A percentile compares a stretch with the other conserved stretches of the same genome.
Evolutionary conservation across 768 basidiomycete genomes (phyloP).

Genomic region (Hirschioporus abietinus): DNA sequence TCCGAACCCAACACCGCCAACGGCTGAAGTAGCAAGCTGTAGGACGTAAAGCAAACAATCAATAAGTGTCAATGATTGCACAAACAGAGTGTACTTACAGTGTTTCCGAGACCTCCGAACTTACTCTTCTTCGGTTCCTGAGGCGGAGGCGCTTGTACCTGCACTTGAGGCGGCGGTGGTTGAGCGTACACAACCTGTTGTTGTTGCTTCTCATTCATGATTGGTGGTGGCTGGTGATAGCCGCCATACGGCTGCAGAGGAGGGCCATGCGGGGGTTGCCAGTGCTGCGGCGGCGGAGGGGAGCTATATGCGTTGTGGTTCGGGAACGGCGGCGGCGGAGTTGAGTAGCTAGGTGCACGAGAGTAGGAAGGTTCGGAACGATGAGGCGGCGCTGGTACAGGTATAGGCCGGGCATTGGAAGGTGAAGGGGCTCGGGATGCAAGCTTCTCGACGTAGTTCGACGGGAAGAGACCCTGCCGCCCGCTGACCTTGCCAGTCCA

Average conservation of each 20-base stretch:
- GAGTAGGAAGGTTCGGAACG: not conserved
- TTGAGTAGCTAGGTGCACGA: not conserved
- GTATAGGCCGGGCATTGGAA: not conserved
- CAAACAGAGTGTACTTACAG: conserved; percentile 32
- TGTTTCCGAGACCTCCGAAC: conserved; percentile 51
- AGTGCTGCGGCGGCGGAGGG: not conserved
- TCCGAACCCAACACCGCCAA: conserved; percentile 74
- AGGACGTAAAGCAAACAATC: not conserved
- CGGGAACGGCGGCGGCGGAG: not conserved
- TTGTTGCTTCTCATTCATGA: not conserved
- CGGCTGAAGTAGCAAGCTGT: conserved; percentile 33
- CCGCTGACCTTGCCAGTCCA: conserved; percentile 70
- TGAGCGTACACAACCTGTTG: not conserved
- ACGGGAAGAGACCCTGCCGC: conserved; percentile 71
- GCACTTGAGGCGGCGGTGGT: conserved; percentile 7
- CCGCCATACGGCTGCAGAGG: not conserved
- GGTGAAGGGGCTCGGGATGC: conserved; percentile 17
- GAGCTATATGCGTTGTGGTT: conserved; percentile 1
- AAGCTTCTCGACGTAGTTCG: conserved; percentile 65
- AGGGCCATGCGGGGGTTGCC: not conserved
- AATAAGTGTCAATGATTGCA: not conserved
- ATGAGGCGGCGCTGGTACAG: not conserved
- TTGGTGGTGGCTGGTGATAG: not conserved
- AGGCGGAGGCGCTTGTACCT: not conserved
- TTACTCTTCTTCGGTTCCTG: conserved; percentile 51